Evolutionary conservation across 83 land plant species (phyloP).

Genomic region (Isoetes engelmannii): DNA sequence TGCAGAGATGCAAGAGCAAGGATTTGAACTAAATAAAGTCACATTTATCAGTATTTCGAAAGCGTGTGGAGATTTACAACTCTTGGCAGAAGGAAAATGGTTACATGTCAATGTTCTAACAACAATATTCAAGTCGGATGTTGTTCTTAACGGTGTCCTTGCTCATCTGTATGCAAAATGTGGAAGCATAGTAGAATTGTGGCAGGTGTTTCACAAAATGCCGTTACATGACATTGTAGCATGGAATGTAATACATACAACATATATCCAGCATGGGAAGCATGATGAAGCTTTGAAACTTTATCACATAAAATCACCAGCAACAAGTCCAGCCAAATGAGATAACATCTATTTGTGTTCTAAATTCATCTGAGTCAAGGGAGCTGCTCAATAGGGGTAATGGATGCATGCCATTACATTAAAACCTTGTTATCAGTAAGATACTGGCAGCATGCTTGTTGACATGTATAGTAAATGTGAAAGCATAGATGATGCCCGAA

Average conservation of each 20-base stretch:
- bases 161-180: conserved; percentile 2
- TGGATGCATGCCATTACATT: neutral
- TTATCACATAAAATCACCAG: neutral
- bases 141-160: neutral
- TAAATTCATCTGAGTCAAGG: conserved; percentile 2
- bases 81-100: neutral
- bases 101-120: neutral
- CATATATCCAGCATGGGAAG: conserved; percentile 5
- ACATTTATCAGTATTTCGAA: conserved; percentile 3
- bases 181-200: neutral
- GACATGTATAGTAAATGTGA: conserved; percentile 12
- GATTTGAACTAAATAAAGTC: conserved; percentile 3
- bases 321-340: neutral
- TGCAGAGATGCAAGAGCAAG: neutral
- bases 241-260: neutral
- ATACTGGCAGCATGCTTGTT: conserved; percentile 5
- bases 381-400: neutral
- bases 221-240: neutral
- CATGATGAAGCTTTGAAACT: neutral
- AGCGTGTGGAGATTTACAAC: neutral
- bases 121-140: neutral
- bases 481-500: neutral
- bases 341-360: neutral
- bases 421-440: neutral
- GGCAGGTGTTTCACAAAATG: neutral